These are phyloP conservation scores for Talaromyces stipitatus DNA, from an alignment of 495 filamentous ascomycete genomes.

Conservation along the genomic window DNA sequence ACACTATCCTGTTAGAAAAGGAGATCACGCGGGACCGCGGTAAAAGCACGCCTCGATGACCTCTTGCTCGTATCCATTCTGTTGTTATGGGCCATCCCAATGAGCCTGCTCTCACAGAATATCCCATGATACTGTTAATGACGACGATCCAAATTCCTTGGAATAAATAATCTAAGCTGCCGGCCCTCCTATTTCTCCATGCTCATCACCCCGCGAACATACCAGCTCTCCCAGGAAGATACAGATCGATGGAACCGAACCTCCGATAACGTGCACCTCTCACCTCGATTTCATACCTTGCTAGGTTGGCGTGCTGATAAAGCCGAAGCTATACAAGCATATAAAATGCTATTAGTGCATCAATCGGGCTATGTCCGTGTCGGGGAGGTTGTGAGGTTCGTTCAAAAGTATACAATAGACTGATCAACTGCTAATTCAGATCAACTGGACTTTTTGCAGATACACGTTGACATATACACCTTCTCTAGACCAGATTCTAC, in stretches of 20 bases:
- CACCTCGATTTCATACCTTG: constrained; percentile 23
- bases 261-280: constrained; percentile 12
- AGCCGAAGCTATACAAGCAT: constrained; percentile 11
- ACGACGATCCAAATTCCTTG: background rate
- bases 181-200: constrained; percentile 21
- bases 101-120: background rate
- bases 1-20: background rate
- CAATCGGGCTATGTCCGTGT: constrained; percentile 85
- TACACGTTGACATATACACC: constrained; percentile 94
- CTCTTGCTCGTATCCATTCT: background rate
- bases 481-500: constrained; percentile 77
- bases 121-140: background rate
- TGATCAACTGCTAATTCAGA: constrained; percentile 10
- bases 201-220: constrained; percentile 43
- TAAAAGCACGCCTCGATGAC: constrained; percentile 1
- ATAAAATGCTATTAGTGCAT: constrained; percentile 78
- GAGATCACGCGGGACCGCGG: background rate
- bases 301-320: constrained; percentile 32
- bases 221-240: constrained; percentile 34
- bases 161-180: background rate
- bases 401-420: background rate
- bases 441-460: constrained; percentile 20
- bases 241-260: constrained; percentile 23
- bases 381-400: constrained; percentile 75
- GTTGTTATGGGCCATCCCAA: background rate